Percentiles rank a stretch among this genome's conserved stretches.
Conservation (phyloP, 768 basidiomycete genomes). For the Tubosaeta sp. region DNA sequence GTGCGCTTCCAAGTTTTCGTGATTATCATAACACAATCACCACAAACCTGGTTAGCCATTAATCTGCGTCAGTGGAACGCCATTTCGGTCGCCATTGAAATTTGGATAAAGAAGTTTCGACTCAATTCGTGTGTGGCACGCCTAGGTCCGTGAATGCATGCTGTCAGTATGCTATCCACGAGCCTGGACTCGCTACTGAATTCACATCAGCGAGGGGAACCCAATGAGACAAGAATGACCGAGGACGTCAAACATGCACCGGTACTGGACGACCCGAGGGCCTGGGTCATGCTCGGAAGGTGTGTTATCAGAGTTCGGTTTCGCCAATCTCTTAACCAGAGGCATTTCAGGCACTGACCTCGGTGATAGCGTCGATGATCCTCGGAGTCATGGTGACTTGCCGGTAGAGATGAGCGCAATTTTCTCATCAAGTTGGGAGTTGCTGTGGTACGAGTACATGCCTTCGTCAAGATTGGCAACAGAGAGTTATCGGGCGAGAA, state of each 20-base stretch:
- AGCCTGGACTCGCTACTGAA: too few species aligned
- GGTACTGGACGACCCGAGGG: slow-evolving; percentile 61
- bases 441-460: too few species aligned
- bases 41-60: neutral
- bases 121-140: too few species aligned
- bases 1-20: too few species aligned
- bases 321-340: slow-evolving; percentile 5
- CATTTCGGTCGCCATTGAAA: neutral
- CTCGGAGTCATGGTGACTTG: slow-evolving; percentile 12
- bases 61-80: neutral
- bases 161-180: too few species aligned
- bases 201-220: too few species aligned
- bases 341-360: slow-evolving; percentile 2
- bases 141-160: too few species aligned
- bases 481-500: too few species aligned
- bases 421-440: too few species aligned
- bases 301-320: slow-evolving; percentile 17
- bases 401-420: too few species aligned
- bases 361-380: slow-evolving; percentile 25
- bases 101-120: neutral
- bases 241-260: slow-evolving; percentile 35
- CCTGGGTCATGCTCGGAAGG: slow-evolving; percentile 42
- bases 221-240: neutral
- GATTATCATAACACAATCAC: too few species aligned
- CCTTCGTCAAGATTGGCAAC: too few species aligned